Base-by-base conservation (phyloP, 176 grass and related monocot species). In the Echinochloa phyllopogon region DNA sequence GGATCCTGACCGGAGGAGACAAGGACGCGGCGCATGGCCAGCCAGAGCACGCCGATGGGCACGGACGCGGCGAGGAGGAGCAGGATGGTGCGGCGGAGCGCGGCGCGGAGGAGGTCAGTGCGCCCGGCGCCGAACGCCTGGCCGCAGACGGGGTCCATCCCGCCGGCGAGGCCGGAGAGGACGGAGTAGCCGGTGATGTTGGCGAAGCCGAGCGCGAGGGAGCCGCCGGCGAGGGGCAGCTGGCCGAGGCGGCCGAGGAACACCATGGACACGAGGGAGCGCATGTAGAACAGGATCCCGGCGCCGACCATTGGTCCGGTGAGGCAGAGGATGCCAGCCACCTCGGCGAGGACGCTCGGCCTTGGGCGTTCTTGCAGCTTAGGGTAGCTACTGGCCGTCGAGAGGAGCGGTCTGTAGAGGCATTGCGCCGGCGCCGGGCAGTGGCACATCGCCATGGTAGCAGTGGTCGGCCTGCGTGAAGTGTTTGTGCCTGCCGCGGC, bases 161-260 rank as follows among this genome's bases (percentile, higher is more conserved):
- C 95, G 64, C 86, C 91, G 69, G 95, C 90, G 79, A 97, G 92
- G 27, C 95, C 95, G 0, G 92, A 94, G 41, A 97, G 92, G 49
- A 97, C 92, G 33, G 95, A 97, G 84, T 94, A 97, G 12, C 95
- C 95, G 23, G 92, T 94, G 78, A 97, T 94, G 87, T 97, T 97
- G 56, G 92, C 95, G 82, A 97, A 94, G 49, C 92, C 92, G 37
- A 97, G 88, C 53, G 95, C 92, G 37, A 97, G 88, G 33, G 95
- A 91, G 41, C 95, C 95, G 43, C 92, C 95, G 45, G 95, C 95
- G 59, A 97, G 88, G 0, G 92, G 85, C 18, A 94, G 84, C 80
- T 80, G 75, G 8, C 94, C 94, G n/a, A 97, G 88, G 36, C 90
- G 86, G 33, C 94, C 94, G 12, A 97, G 92, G 83, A 94, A 97